phyloP scores from a whole-genome alignment of 345 rosid genomes.

The Dimocarpus longan region DNA sequence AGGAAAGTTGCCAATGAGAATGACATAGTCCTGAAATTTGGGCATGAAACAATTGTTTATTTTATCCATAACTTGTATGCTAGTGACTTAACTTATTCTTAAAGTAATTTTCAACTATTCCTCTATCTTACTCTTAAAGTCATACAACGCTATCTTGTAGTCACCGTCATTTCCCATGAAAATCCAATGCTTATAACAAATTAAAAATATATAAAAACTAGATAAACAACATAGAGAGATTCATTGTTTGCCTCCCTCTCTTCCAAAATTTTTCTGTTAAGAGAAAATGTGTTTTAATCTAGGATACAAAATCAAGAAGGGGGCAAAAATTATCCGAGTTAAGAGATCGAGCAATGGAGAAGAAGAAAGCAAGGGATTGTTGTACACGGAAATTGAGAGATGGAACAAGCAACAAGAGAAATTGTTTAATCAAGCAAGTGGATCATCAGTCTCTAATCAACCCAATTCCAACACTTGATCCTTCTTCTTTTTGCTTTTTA shows the following conservation, averaged over 20 bases:
- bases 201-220: neutral
- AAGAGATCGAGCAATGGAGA: constrained; percentile 27
- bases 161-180: constrained; percentile 25
- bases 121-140: constrained; percentile 27
- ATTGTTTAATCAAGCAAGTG: constrained; percentile 22
- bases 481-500: neutral
- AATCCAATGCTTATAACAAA: neutral
- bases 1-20: neutral
- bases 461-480: constrained; percentile 2
- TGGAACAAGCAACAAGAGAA: constrained; percentile 46
- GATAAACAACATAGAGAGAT: neutral
- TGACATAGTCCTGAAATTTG: constrained; percentile 8
- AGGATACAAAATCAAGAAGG: constrained; percentile 38
- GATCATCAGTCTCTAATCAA: constrained; percentile 4
- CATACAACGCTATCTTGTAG: constrained; percentile 30
- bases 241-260: neutral
- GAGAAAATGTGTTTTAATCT: constrained; percentile 50
- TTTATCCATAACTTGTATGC: constrained; percentile 24
- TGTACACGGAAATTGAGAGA: constrained; percentile 43
- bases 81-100: constrained; percentile 42
- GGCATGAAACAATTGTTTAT: constrained; percentile 5
- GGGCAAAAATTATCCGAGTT: constrained; percentile 25
- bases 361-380: constrained; percentile 38
- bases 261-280: neutral
- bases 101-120: constrained; percentile 23